Percentiles rank a stretch among this genome's conserved stretches.
phyloP scores from a whole-genome alignment of 1,284 basidiomycete genomes.

The Caloboletus inedulis region DNA sequence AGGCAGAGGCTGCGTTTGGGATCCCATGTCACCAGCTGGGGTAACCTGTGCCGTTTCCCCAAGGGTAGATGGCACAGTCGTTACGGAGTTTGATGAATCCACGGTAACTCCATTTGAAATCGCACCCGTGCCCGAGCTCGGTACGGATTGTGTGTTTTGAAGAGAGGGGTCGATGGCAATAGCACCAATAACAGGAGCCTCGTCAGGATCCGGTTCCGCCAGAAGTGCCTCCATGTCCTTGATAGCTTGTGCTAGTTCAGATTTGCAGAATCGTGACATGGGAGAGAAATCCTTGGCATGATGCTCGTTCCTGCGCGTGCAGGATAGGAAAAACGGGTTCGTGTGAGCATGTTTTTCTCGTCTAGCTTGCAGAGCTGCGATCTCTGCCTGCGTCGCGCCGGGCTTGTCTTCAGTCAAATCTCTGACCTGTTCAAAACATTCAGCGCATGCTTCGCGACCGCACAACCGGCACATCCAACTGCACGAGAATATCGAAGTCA shows the following conservation, averaged over 20 bases:
- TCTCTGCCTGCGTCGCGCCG: conserved; percentile 45
- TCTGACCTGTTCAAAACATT: conserved; percentile 74
- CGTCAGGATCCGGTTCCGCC: conserved; percentile 29
- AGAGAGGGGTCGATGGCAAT: conserved; percentile 30
- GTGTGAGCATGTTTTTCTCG: conserved; percentile 60
- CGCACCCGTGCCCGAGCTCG: conserved; percentile 1
- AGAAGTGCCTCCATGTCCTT: conserved; percentile 62
- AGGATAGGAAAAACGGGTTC: conserved; percentile 72
- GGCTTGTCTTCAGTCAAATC: conserved; percentile 56
- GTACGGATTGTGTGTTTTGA: conserved; percentile 13
- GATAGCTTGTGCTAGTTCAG: conserved; percentile 64
- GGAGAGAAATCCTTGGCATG: conserved; percentile 68
- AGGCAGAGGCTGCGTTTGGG: conserved; percentile 15
- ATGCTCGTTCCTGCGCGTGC: conserved; percentile 68
- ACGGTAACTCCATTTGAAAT: conserved; percentile 12
- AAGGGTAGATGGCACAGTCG: neutral
- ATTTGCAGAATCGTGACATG: conserved; percentile 70
- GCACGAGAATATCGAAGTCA: conserved; percentile 86
- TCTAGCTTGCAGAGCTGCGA: conserved; percentile 45
- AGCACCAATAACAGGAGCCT: conserved; percentile 17
- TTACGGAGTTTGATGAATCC: conserved; percentile 11
- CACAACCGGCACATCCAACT: conserved; percentile 89
- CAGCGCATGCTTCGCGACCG: conserved; percentile 84
- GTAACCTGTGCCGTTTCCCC: conserved; percentile 12
- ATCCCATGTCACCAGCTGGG: conserved; percentile 1